These are phyloP conservation scores for Paramecium pentaurelia DNA, from an alignment of 73 alveolate genomes.

Conservation along the genomic window DNA sequence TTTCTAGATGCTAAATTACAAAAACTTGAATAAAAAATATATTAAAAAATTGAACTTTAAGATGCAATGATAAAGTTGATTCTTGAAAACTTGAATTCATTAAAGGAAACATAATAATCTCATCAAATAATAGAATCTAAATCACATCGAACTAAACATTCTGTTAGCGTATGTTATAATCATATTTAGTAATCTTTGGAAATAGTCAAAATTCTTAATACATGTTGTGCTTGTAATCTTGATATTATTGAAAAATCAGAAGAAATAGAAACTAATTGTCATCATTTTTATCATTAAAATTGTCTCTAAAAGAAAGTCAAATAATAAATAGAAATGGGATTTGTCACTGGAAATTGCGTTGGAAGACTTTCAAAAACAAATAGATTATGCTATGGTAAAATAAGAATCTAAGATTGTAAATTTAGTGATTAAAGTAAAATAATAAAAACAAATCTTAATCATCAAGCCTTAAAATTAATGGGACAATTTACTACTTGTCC, in stretches of 20 bases:
- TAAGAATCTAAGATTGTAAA: background rate
- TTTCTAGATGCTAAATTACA: background rate
- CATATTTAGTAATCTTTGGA: background rate
- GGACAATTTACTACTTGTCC: background rate
- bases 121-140: background rate
- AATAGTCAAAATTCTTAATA: background rate
- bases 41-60: background rate
- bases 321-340: background rate
- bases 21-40: background rate
- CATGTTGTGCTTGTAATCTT: background rate
- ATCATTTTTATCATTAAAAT: background rate
- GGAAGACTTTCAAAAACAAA: background rate
- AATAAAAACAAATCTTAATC: background rate
- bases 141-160: background rate
- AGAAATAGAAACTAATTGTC: background rate
- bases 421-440: background rate
- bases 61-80: background rate
- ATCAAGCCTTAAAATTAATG: background rate
- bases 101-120: background rate
- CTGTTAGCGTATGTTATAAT: background rate
- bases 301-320: background rate
- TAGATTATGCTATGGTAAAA: background rate
- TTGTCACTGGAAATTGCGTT: background rate
- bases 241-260: background rate
- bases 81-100: background rate